Base-by-base conservation (phyloP, 148 eudicot species). In the Limonium bicolor region DNA sequence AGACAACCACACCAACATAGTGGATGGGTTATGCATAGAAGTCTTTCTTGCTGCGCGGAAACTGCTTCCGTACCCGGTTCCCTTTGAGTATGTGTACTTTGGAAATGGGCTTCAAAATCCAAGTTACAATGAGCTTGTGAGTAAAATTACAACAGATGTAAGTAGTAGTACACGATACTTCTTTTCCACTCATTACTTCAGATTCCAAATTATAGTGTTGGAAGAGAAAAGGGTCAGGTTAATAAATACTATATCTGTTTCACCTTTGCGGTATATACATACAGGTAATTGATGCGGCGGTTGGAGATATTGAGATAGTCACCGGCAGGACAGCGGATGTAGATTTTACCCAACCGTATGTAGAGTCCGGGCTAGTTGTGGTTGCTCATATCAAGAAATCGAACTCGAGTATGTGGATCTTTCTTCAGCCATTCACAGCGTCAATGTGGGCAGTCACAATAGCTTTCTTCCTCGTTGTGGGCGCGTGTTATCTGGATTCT, bases 51-150 rank as follows among this genome's bases (percentile, higher is more conserved):
- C 80, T 14, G 75, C 80, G 2, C 2, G 55, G 21, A 52, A 52
- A 43, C 29, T 59, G 46, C 63, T 74, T 23, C 75, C 75, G 0
- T 74, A 74, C 46, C 54, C 57, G 3, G 72, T 74, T 41, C 75
- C 55, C 5, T 59, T 58, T 49, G 65, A 58, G 33, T 62, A 62
- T 41, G 41, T 40, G 34, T 31, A 44, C 2, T 61, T 61, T 49
- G 80, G 80, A 38, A 69, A 74, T 49, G 71, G 75, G 30, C 55
- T 12, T 25, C 49, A 48, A 30, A 74, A 69, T 52, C 80, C 80
- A 0, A 59, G 14, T 33, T 69, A 66, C 32, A 18, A 35, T 17
- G 80, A 74, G 17, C 72, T 74, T 39, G 66, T 74, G 28, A 48
- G 20, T 41, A 41, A 23, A 59, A 51, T 74, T 19, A 24, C 69